Evolutionary conservation across 495 filamentous ascomycete species (phyloP).

Genomic region (Cudoniella acicularis): DNA sequence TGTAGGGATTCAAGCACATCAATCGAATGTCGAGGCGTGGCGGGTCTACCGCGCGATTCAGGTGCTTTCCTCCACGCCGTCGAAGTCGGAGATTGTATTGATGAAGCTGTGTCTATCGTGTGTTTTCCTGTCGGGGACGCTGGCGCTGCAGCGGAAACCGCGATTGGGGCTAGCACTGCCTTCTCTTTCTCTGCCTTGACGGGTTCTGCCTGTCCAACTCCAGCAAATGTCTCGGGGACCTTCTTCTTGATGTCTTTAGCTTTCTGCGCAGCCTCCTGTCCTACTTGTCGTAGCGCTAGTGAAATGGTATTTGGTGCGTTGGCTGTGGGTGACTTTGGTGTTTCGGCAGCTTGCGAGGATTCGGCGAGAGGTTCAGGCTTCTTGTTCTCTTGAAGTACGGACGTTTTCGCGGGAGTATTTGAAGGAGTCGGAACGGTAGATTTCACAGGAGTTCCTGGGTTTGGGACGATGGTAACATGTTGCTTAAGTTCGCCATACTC

Average conservation of each 20-base stretch:
- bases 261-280: slow-evolving; percentile 67
- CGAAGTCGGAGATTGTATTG: slow-evolving; percentile 36
- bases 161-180: slow-evolving; percentile 12
- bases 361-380: slow-evolving; percentile 13
- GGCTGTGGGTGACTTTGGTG: slow-evolving; percentile 3
- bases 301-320: slow-evolving; percentile 30
- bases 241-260: slow-evolving; percentile 43
- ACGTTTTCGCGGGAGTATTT: slow-evolving; percentile 22
- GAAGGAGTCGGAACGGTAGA: slow-evolving; percentile 29
- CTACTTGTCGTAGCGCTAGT: slow-evolving; percentile 59
- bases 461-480: slow-evolving; percentile 57
- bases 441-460: slow-evolving; percentile 28
- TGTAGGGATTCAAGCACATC: slow-evolving; percentile 32
- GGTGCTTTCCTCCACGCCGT: slow-evolving; percentile 33
- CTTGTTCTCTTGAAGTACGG: slow-evolving; percentile 5
- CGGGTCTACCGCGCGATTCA: not conserved
- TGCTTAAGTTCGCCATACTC: slow-evolving; percentile 94
- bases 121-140: slow-evolving; percentile 1
- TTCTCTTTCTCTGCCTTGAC: slow-evolving; percentile 18
- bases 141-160: slow-evolving; percentile 1
- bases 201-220: slow-evolving; percentile 19
- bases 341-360: slow-evolving; percentile 22
- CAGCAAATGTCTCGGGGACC: slow-evolving; percentile 13
- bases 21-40: slow-evolving; percentile 6
- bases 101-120: not conserved